phyloP scores from a whole-genome alignment of 176 grass and related monocot genomes.

The Aegilops bicornis region DNA sequence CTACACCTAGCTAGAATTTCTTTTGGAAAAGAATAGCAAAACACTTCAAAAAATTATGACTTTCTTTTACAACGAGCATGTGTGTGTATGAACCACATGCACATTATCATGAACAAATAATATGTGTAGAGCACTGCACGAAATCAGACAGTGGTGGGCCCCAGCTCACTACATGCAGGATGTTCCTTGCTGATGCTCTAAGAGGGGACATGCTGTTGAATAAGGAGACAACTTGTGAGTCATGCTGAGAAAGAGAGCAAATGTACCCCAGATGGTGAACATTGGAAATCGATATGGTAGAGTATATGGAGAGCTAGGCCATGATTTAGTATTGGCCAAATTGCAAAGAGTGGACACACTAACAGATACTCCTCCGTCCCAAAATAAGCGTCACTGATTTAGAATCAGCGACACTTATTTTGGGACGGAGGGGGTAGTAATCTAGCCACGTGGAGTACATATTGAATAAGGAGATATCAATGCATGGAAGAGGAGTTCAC shows the following conservation, averaged over 20 bases:
- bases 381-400: no score
- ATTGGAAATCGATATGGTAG: background rate
- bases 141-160: background rate
- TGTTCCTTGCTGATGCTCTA: background rate
- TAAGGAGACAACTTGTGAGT: background rate
- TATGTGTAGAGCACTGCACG: background rate
- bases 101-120: background rate
- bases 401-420: no score
- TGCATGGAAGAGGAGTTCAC: background rate
- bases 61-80: background rate
- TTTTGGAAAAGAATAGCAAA: background rate
- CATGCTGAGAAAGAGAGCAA: background rate
- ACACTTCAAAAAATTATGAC: background rate
- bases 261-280: background rate
- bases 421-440: background rate
- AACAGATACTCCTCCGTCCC: background rate
- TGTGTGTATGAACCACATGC: background rate
- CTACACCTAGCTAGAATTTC: background rate
- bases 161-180: background rate
- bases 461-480: conserved; percentile 13
- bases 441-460: background rate
- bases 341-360: background rate
- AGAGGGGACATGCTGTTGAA: background rate
- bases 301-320: background rate
- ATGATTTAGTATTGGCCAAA: background rate